Evolutionary conservation across 1,139 yeast species (phyloP).

Genomic region (Lodderomyces theae): DNA sequence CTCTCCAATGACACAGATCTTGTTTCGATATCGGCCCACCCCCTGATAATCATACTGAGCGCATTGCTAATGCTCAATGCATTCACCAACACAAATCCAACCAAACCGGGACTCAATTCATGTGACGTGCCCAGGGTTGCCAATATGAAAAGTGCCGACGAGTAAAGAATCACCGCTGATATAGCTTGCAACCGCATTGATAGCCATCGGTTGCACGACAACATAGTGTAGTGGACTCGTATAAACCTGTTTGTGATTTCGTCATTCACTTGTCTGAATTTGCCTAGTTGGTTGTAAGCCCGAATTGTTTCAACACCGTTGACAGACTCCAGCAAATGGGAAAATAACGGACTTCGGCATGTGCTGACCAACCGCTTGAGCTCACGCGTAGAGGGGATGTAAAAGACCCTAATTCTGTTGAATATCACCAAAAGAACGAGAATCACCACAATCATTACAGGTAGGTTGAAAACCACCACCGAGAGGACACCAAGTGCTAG

Average conservation of each 20-base stretch:
- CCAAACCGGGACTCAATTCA: conserved; percentile 30
- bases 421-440: conserved; percentile 22
- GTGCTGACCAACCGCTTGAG: conserved; percentile 34
- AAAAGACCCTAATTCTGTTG: conserved; percentile 28
- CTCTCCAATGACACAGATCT: conserved; percentile 36
- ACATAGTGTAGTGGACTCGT: conserved; percentile 22
- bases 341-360: conserved; percentile 31
- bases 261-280: conserved; percentile 25
- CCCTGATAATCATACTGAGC: conserved; percentile 31
- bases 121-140: conserved; percentile 20
- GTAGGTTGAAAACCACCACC: conserved; percentile 32
- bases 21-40: conserved; percentile 37
- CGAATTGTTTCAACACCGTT: conserved; percentile 36
- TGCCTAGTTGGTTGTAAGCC: conserved; percentile 29
- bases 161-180: conserved; percentile 31
- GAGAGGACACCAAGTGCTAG: conserved; percentile 25
- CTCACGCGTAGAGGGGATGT: conserved; percentile 38
- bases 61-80: conserved; percentile 32
- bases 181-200: conserved; percentile 38
- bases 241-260: conserved; percentile 22
- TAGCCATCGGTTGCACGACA: conserved; percentile 35
- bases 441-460: conserved; percentile 32
- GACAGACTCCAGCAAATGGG: conserved; percentile 39
- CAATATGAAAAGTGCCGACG: conserved; percentile 28
- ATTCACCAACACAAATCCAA: conserved; percentile 39